Evolutionary conservation across 352 stramenopile species (phyloP), one percentile per base, ranked within the genome.

Genomic region (Globisporangium viniferum): DNA sequence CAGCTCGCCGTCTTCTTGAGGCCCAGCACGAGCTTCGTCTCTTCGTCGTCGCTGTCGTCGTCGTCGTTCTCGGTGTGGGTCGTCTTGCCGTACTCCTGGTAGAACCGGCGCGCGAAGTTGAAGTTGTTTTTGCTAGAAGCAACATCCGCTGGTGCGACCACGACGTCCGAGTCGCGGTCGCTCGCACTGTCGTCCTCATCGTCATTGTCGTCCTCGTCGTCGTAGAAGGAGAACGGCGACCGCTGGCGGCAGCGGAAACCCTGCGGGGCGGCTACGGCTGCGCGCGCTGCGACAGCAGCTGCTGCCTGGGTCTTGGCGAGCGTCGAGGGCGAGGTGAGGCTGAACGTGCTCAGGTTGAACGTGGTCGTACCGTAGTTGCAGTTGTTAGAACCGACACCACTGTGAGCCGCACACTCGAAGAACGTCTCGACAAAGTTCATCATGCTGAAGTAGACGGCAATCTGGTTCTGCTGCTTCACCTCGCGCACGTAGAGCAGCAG

Each of bases 361-460:
- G 24, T 14, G 9, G 41, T 44, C 6, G 31, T 14, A 15, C 15
- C 31, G 22, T 10, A 46, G 9, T 5, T n/a, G 31, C 31, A 20
- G 53, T 36, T 57, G 56, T 64, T 35, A 18, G 27, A 18, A 27
- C 9, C 18, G n/a, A 24, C 53, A 41, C 8, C 54, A 2, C 55
- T 67, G 66, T 91, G 78, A 31, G 68, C 69, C 57, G 61, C 64
- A 60, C 73, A 85, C 56, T 89, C 81, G 15, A 93, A 75, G 66
- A 93, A 93, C 9, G 66, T 60, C 54, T 93, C 85, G 46, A 93
- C 77, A 39, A 85, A 77, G 3, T 74, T 88, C 80, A 80, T 88
- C 72, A 91, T 76, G 57, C 83, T 88, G 66, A 91, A 93, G 68
- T 84, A 89, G 72, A 90, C 74, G 20, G 85, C 78, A 65, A 91